phyloP scores from a whole-genome alignment of 1,284 basidiomycete species.

The Sporisorium graminicola region DNA sequence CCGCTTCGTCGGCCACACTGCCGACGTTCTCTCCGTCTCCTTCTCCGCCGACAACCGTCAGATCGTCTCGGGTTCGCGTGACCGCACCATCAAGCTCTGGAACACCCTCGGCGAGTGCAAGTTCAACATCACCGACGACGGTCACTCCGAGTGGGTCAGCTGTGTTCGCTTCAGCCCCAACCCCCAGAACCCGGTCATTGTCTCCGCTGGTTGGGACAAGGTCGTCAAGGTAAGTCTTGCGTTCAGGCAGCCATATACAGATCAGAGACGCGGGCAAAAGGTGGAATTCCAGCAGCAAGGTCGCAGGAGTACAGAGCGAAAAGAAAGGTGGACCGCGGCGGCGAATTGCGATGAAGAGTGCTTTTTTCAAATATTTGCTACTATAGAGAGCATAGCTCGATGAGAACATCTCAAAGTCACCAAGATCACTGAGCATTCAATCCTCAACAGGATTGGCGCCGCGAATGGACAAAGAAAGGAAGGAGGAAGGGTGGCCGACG shows the following conservation, averaged over 20 bases:
- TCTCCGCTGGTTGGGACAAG: conserved; percentile 99
- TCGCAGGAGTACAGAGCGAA: not conserved
- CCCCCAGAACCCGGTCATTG: conserved; percentile 96
- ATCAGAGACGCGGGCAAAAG: conserved; percentile 3
- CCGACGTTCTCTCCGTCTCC: conserved; percentile 86
- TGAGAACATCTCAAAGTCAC: conserved; percentile 80
- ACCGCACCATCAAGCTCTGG: conserved; percentile 98
- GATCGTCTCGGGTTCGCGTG: conserved; percentile 97
- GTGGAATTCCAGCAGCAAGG: not conserved
- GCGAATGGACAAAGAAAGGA: conserved; percentile 8
- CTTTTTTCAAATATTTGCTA: conserved; percentile 79
- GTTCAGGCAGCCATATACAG: conserved; percentile 50
- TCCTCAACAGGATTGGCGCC: not conserved
- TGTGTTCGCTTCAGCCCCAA: conserved; percentile 99
- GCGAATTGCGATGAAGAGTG: conserved; percentile 70
- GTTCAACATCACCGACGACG: conserved; percentile 99
- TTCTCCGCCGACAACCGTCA: conserved; percentile 74
- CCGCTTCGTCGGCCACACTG: conserved; percentile 97
- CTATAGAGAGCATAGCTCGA: conserved; percentile 79
- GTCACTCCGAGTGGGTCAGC: conserved; percentile 84
- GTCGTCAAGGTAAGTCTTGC: conserved; percentile 89
- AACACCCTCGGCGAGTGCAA: conserved; percentile 99
- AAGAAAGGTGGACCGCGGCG: not conserved
- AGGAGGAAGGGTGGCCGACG: too few relatives aligned
- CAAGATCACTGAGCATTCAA: conserved; percentile 78